phyloP scores from a whole-genome alignment of 306 rosid species.

The Corylus heterophylla region DNA sequence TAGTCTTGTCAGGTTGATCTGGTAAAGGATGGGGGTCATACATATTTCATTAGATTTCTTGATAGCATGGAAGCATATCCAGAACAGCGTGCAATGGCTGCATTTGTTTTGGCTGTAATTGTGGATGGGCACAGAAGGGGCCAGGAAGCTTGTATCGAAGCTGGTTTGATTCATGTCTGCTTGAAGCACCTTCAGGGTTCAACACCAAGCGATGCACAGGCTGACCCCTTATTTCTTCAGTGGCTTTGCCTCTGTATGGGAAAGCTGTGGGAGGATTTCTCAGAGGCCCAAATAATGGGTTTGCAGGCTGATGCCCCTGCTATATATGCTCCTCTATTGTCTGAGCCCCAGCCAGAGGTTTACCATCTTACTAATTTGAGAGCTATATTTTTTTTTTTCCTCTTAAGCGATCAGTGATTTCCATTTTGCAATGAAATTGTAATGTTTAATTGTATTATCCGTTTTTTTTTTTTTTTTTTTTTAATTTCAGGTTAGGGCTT shows the following conservation, averaged over 20 bases:
- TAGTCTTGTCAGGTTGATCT: constrained; percentile 99
- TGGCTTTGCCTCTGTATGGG: constrained; percentile 99
- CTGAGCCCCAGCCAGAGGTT: constrained; percentile 97
- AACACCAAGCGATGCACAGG: constrained; percentile 74
- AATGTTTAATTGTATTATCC: background rate
- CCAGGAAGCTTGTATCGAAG: constrained; percentile 94
- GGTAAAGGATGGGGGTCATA: constrained; percentile 94
- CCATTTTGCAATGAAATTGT: constrained; percentile 9
- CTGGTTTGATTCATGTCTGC: constrained; percentile 76
- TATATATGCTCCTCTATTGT: constrained; percentile 62
- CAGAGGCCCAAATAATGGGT: constrained; percentile 82
- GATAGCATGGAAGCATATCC: constrained; percentile 92
- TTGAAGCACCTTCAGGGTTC: constrained; percentile 89
- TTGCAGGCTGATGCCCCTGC: constrained; percentile 80
- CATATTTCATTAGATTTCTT: constrained; percentile 90
- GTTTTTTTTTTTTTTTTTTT: background rate
- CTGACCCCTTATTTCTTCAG: constrained; percentile 95
- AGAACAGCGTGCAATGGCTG: constrained; percentile 98
- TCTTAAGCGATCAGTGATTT: constrained; percentile 1
- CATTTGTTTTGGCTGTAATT: constrained; percentile 95
- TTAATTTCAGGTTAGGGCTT: constrained; percentile 86
- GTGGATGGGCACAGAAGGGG: constrained; percentile 95
- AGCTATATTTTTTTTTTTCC: constrained; percentile 21
- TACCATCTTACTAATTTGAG: constrained; percentile 14
- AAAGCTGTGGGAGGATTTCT: constrained; percentile 88